Evolutionary conservation across 192 early-diverging fungal genomes (phyloP).

Genomic region (Umbelopsis sp.): DNA sequence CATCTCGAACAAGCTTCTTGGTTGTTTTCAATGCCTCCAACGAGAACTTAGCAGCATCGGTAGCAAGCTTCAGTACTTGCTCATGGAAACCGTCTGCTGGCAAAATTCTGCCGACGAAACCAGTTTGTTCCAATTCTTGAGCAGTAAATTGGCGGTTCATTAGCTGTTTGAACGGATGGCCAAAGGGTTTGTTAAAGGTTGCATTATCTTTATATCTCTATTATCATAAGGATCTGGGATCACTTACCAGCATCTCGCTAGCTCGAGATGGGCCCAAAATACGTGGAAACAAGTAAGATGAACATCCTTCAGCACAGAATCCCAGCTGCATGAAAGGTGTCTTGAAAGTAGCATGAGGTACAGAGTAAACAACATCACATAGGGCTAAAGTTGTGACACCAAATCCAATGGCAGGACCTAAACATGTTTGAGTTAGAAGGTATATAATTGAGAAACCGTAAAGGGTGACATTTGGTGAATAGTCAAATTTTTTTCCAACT

Average conservation of each 20-base stretch:
- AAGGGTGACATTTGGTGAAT: not conserved
- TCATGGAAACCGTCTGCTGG: constrained; percentile 51
- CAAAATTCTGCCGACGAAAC: constrained; percentile 57
- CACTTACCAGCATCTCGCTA: constrained; percentile 63
- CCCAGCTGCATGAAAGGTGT: constrained; percentile 77
- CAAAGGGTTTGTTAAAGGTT: not conserved
- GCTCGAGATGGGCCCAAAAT: constrained; percentile 63
- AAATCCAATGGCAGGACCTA: constrained; percentile 70
- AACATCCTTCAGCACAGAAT: constrained; percentile 74
- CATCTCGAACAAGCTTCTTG: constrained; percentile 52
- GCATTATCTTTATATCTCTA: not conserved
- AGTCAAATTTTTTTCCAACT: not conserved
- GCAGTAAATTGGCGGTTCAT: constrained; percentile 58
- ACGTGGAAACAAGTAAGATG: constrained; percentile 65
- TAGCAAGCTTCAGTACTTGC: constrained; percentile 50
- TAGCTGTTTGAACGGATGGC: constrained; percentile 26
- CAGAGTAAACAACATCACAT: constrained; percentile 69
- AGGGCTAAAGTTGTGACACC: constrained; percentile 66
- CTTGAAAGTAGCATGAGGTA: constrained; percentile 63
- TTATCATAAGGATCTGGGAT: not conserved
- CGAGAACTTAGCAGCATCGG: constrained; percentile 52
- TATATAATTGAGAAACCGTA: no score
- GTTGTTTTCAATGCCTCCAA: constrained; percentile 59
- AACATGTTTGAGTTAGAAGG: no score
- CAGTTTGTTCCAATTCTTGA: constrained; percentile 58